Evolutionary conservation across 1,139 yeast species (phyloP), one percentile per base, ranked within the genome.

Genomic region (Nakaseomyces glabratus): DNA sequence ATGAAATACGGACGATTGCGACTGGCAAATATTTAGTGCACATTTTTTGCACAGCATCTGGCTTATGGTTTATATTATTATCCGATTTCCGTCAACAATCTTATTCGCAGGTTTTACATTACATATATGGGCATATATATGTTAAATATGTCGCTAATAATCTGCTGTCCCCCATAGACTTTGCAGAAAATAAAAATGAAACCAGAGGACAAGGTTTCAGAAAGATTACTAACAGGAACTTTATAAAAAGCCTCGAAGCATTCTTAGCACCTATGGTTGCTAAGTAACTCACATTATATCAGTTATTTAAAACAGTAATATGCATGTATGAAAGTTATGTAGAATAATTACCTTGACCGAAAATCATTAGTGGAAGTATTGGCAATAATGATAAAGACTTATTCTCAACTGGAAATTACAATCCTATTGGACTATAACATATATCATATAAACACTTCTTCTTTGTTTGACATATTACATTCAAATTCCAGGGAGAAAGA

Each of bases 1-100:
- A 81, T 51, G 58, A 68, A 20, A 69, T 82, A 43, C 69, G 73
- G 37, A 71, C 82, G 2, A 82, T 76, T 52, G 64, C 79, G 8
- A 81, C 95, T 1, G 74, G 84, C 2, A 69, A 71, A 41, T 86
- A 78, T 58, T 68, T 88, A 43, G 73, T 85, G 22, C 97, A 90
- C 52, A 77, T 73, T 47, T 71, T 69, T 50, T 95, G 86, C 53
- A 76, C 94, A 1, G 74, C 88, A 3, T 70, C 90, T 1, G 86
- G 84, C 24, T 62, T 86, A 40, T 76, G 84, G 56, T 76, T 90
- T 49, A 77, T 82, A 20, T 54, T 88, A 30, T 58, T 86, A 15
- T 76, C 90, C 8, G 95, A 85, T 56, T 69, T 76, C 28, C 59
- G 57, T 8, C 69, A 76, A 25, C 82, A 76, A 39, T 72, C 76